Evolutionary conservation across 129 eudicot genomes (phyloP).

Genomic region (Scalesia atractyloides): DNA sequence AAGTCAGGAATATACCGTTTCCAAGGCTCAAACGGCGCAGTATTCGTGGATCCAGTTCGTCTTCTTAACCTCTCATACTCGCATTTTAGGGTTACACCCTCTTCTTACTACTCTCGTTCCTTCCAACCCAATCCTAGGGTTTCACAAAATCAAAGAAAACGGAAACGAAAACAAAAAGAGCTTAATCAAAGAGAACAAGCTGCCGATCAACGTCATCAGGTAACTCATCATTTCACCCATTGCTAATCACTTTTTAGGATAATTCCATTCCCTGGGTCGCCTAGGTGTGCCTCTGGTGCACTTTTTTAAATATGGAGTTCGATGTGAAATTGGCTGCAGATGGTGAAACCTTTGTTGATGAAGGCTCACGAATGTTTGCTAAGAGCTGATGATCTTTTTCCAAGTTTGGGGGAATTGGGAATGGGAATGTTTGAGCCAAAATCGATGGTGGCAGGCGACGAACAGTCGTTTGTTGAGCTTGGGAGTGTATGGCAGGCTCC

Average conservation of each 20-base stretch:
- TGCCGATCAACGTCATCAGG: constrained; percentile 86
- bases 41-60: constrained; percentile 80
- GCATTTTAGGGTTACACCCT: constrained; percentile 69
- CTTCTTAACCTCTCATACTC: constrained; percentile 67
- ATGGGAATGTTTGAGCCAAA: constrained; percentile 10
- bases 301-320: no score
- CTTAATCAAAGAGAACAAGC: constrained; percentile 64
- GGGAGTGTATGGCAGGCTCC: constrained; percentile 96
- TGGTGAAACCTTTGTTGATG: constrained; percentile 49
- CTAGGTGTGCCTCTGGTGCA: no score
- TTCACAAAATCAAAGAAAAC: constrained; percentile 44
- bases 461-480: constrained; percentile 66
- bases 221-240: neutral
- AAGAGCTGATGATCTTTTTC: constrained; percentile 44
- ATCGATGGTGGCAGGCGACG: constrained; percentile 22
- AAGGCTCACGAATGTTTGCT: constrained; percentile 74
- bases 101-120: constrained; percentile 85
- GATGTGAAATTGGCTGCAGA: constrained; percentile 42
- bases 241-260: no score
- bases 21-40: constrained; percentile 38
- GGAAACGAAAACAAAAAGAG: constrained; percentile 36
- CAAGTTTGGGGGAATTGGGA: constrained; percentile 41
- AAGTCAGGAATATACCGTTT: constrained; percentile 62
- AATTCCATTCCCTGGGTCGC: no score
- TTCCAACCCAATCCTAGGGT: constrained; percentile 36